Evolutionary conservation across 2,329 filamentous ascomycete genomes (phyloP).

Genomic region (Cyphellophora europaea): DNA sequence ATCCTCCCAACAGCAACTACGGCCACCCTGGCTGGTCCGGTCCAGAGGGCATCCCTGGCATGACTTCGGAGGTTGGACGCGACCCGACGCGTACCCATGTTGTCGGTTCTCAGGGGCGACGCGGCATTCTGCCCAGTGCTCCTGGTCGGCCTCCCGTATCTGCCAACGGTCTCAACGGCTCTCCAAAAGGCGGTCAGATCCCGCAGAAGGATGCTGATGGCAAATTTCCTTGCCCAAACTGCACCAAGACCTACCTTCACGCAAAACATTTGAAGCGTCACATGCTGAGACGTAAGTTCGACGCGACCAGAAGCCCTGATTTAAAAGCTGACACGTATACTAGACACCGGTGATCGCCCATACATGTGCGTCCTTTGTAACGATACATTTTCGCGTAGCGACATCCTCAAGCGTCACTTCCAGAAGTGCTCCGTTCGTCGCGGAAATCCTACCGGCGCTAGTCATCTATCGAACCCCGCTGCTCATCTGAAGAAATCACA

Average conservation of each 20-base stretch:
- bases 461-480: conserved; percentile 86
- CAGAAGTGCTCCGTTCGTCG: conserved; percentile 96
- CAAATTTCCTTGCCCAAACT: conserved; percentile 96
- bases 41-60: conserved; percentile 28
- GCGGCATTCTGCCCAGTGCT: conserved; percentile 84
- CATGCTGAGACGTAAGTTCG: conserved; percentile 79
- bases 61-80: conserved; percentile 30
- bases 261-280: conserved; percentile 97
- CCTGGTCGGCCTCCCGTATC: conserved; percentile 75
- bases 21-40: conserved; percentile 43
- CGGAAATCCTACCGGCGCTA: conserved; percentile 90
- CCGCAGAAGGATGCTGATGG: conserved; percentile 93
- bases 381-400: conserved; percentile 94
- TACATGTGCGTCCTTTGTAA: conserved; percentile 98
- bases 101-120: conserved; percentile 85
- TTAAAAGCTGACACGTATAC: conserved; percentile 25
- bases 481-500: conserved; percentile 71
- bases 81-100: conserved; percentile 61
- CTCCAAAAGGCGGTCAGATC: conserved; percentile 70
- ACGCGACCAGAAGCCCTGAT: conserved; percentile 4
- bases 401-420: conserved; percentile 97
- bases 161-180: conserved; percentile 49
- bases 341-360: conserved; percentile 93
- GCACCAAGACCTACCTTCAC: conserved; percentile 95
- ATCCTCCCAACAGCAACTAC: conserved; percentile 54